Percentiles rank a stretch among this genome's conserved stretches.
Evolutionary conservation across 768 basidiomycete species (phyloP).

Genomic region (Tricholomella constricta): DNA sequence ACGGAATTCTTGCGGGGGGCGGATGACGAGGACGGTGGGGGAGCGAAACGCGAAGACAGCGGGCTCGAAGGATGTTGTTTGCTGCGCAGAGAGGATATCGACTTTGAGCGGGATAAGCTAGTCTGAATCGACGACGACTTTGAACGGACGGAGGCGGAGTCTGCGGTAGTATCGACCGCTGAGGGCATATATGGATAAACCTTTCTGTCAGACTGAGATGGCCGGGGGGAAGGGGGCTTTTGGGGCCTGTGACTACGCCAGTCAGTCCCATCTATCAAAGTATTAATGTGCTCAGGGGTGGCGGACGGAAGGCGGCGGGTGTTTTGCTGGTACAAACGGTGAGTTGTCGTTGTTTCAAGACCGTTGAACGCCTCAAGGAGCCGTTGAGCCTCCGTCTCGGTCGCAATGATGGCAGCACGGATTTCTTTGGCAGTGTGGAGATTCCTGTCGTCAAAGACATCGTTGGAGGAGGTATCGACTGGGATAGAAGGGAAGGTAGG

Average conservation of each 20-base stretch:
- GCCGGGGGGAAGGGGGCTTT: conserved; percentile 21
- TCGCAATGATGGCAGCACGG: conserved; percentile 56
- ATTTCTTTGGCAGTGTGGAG: conserved; percentile 58
- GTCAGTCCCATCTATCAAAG: conserved; percentile 35
- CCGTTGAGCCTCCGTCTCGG: conserved; percentile 65
- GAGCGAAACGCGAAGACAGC: conserved; percentile 27
- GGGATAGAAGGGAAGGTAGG: conserved; percentile 25
- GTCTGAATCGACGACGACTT: conserved; percentile 43
- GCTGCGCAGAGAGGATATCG: conserved; percentile 33
- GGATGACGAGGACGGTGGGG: conserved; percentile 21
- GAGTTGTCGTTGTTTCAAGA: conserved; percentile 60
- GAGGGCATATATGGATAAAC: conserved; percentile 9
- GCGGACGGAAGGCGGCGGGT: conserved; percentile 34
- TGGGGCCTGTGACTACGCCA: conserved; percentile 32
- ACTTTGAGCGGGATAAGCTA: conserved; percentile 43
- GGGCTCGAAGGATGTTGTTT: conserved; percentile 28
- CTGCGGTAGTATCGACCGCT: conserved; percentile 27
- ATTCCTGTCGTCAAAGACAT: conserved; percentile 55
- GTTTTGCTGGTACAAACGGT: conserved; percentile 44
- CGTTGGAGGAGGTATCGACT: conserved; percentile 25
- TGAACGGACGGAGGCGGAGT: conserved; percentile 46
- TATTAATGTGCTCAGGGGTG: conserved; percentile 29
- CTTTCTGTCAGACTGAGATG: conserved; percentile 12
- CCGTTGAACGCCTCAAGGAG: conserved; percentile 70
- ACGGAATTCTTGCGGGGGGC: conserved; percentile 48